phyloP scores from a whole-genome alignment of 176 grass and related monocot species.

The Triticum timopheevii region DNA sequence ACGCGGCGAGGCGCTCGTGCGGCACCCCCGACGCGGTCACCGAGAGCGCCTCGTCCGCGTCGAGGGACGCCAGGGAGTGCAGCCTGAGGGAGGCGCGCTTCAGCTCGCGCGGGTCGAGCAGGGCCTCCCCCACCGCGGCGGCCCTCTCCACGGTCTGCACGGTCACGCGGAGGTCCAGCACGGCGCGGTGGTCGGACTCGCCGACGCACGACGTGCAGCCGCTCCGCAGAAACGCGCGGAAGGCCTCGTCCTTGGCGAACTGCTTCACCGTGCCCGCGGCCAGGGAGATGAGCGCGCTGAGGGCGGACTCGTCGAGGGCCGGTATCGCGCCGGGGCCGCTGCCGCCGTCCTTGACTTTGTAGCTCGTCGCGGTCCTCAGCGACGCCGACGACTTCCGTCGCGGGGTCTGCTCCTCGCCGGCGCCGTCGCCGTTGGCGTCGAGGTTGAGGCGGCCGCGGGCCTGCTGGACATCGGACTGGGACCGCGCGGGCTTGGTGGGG shows the following conservation, averaged over 20 bases:
- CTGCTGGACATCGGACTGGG: conserved; percentile 50
- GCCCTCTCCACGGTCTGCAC: conserved; percentile 48
- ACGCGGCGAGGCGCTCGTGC: conserved; percentile 30
- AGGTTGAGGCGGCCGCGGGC: conserved; percentile 16
- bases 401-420: neutral
- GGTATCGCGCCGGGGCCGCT: conserved; percentile 16
- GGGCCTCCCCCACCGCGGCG: neutral
- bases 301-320: conserved; percentile 51
- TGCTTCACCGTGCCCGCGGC: conserved; percentile 25
- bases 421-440: neutral
- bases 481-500: conserved; percentile 30
- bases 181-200: conserved; percentile 35
- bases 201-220: conserved; percentile 44
- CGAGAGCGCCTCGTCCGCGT: conserved; percentile 9
- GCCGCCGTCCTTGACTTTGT: neutral
- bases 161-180: conserved; percentile 48
- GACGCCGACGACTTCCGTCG: conserved; percentile 29
- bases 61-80: conserved; percentile 18
- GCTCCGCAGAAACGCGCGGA: conserved; percentile 42
- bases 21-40: conserved; percentile 23
- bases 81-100: conserved; percentile 42
- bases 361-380: conserved; percentile 2
- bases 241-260: conserved; percentile 37
- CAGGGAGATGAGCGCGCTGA: conserved; percentile 50
- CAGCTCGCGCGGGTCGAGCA: conserved; percentile 42